These are phyloP conservation scores for Monosporascus ibericus DNA, from an alignment of 2,329 filamentous ascomycete species.

Conservation along the genomic window DNA sequence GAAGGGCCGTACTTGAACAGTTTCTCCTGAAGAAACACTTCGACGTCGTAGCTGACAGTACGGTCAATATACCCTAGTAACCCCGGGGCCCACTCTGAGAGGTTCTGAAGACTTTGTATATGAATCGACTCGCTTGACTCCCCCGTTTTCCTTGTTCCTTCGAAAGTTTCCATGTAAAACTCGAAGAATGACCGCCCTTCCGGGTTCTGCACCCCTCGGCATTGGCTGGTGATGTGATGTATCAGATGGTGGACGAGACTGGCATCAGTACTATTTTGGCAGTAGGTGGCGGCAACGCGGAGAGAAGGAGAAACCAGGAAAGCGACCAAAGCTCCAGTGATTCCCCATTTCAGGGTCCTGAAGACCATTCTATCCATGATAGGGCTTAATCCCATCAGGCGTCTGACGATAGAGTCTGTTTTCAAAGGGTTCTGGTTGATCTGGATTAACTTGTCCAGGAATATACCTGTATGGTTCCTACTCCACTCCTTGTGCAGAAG, in stretches of 20 bases:
- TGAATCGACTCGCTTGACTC: slow-evolving; percentile 21
- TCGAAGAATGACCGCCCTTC: slow-evolving; percentile 45
- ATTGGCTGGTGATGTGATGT: slow-evolving; percentile 37
- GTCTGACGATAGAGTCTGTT: slow-evolving; percentile 50
- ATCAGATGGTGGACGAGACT: slow-evolving; percentile 33
- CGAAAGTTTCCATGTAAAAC: slow-evolving; percentile 32
- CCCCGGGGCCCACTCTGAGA: slow-evolving; percentile 45
- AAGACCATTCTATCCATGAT: slow-evolving; percentile 47
- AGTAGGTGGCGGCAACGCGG: slow-evolving; percentile 49
- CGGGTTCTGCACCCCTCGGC: slow-evolving; percentile 35
- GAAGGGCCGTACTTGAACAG: slow-evolving; percentile 33
- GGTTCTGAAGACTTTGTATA: slow-evolving; percentile 22
- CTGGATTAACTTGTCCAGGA: slow-evolving; percentile 60
- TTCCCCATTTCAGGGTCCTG: slow-evolving; percentile 45
- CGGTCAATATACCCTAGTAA: slow-evolving; percentile 42
- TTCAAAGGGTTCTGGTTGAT: slow-evolving; percentile 50
- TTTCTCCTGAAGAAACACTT: slow-evolving; percentile 36
- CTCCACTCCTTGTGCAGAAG: slow-evolving; percentile 39
- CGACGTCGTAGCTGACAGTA: slow-evolving; percentile 34
- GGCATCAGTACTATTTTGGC: slow-evolving; percentile 32
- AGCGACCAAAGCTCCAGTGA: slow-evolving; percentile 43
- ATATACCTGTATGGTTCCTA: slow-evolving; percentile 37
- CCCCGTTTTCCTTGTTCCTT: slow-evolving; percentile 23
- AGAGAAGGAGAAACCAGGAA: slow-evolving; percentile 50
- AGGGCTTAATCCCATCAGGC: slow-evolving; percentile 47